A percentile compares a stretch with the other conserved stretches of the same genome.
Conservation (phyloP, 2,329 filamentous ascomycete genomes). For the Hymenoscyphus occultus region DNA sequence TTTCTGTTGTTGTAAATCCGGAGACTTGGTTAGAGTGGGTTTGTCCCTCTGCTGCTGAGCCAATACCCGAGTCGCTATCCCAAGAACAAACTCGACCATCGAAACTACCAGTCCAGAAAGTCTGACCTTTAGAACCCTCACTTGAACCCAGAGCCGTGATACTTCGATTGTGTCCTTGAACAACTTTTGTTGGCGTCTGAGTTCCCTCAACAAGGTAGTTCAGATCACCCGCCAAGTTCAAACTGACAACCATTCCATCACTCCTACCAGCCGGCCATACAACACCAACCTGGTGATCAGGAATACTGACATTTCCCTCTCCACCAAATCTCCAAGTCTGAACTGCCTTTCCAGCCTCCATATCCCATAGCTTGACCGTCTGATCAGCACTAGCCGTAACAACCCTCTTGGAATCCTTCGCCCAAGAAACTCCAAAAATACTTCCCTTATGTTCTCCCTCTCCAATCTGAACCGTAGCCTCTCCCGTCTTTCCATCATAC, state of each 20-base stretch:
- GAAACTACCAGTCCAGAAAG: conserved; percentile 85
- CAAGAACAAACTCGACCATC: conserved; percentile 85
- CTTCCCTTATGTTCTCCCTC: conserved; percentile 87
- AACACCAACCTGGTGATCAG: conserved; percentile 90
- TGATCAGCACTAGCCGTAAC: conserved; percentile 93
- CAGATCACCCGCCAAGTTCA: conserved; percentile 84
- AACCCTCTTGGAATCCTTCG: conserved; percentile 78
- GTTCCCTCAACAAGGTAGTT: conserved; percentile 80
- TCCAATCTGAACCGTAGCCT: conserved; percentile 72
- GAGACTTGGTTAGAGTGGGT: conserved; percentile 83
- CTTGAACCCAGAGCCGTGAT: conserved; percentile 72
- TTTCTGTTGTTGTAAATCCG: conserved; percentile 62
- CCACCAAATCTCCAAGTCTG: conserved; percentile 84
- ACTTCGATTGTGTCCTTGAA: conserved; percentile 88
- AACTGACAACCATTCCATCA: conserved; percentile 85
- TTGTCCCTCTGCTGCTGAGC: conserved; percentile 72
- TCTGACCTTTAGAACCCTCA: conserved; percentile 48
- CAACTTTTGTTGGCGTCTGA: conserved; percentile 63
- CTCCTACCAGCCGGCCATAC: conserved; percentile 80
- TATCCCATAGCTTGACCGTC: conserved; percentile 93
- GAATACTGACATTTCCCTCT: conserved; percentile 67
- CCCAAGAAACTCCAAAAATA: conserved; percentile 90
- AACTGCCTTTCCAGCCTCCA: conserved; percentile 69
- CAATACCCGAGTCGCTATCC: conserved; percentile 70
- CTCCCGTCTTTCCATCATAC: conserved; percentile 94